Conservation (phyloP, 2,329 filamentous ascomycete species). For the Chaetomium sp. region DNA sequence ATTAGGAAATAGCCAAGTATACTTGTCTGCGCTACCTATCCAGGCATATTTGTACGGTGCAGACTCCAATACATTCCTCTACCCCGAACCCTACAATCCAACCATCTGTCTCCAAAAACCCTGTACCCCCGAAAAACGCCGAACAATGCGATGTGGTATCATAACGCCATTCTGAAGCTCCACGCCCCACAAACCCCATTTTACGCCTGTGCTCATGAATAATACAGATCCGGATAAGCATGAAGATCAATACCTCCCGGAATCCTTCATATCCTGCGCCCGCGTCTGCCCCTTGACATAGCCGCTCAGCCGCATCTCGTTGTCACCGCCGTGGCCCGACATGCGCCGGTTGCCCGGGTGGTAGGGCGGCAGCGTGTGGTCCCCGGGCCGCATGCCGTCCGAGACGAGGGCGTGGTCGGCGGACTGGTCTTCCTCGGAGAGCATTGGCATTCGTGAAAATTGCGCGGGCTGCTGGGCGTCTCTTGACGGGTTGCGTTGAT, state of each 20-base stretch:
- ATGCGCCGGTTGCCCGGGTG: constrained; percentile 39
- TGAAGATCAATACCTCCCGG: constrained; percentile 28
- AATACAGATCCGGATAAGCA: background rate
- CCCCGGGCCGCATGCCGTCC: constrained; percentile 35
- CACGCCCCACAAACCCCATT: background rate
- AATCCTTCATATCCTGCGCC: constrained; percentile 43
- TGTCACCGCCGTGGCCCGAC: constrained; percentile 42
- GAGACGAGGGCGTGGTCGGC: constrained; percentile 34
- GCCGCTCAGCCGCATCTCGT: constrained; percentile 43
- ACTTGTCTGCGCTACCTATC: background rate
- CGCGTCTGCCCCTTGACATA: constrained; percentile 44
- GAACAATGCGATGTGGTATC: constrained; percentile 10
- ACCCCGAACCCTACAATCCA: background rate
- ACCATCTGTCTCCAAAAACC: background rate
- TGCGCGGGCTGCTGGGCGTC: constrained; percentile 6
- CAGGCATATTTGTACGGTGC: background rate
- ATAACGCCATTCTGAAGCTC: constrained; percentile 1
- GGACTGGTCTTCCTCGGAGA: constrained; percentile 27
- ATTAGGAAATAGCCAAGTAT: background rate
- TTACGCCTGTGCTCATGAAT: background rate
- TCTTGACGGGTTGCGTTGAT: constrained; percentile 3
- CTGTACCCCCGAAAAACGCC: constrained; percentile 1
- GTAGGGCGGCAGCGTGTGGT: constrained; percentile 40
- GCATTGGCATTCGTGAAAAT: constrained; percentile 27
- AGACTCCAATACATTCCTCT: background rate